These are phyloP conservation scores for Acidomyces sp. DNA, from an alignment of 495 filamentous ascomycete genomes.

Conservation along the genomic window DNA sequence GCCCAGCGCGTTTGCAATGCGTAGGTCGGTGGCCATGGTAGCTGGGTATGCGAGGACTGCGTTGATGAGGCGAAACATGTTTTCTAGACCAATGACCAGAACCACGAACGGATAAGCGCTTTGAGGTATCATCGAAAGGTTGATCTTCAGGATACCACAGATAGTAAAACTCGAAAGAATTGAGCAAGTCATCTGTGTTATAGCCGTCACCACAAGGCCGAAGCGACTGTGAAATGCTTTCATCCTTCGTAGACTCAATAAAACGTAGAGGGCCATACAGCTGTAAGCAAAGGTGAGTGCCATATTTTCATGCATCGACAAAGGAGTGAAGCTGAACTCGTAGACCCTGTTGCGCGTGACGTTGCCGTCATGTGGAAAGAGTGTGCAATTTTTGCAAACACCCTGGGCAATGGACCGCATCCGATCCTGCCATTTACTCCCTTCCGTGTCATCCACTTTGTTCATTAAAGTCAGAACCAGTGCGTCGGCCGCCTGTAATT, in stretches of 20 bases:
- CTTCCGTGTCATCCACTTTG: constrained; percentile 42
- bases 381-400: constrained; percentile 38
- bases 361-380: constrained; percentile 45
- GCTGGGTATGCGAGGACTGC: constrained; percentile 52
- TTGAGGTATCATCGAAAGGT: constrained; percentile 29
- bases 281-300: constrained; percentile 47
- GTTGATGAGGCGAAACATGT: constrained; percentile 57
- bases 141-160: constrained; percentile 30
- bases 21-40: constrained; percentile 41
- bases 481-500: constrained; percentile 53
- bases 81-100: constrained; percentile 55
- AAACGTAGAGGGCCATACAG: constrained; percentile 43
- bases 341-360: constrained; percentile 44
- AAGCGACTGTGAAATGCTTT: constrained; percentile 54
- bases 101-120: constrained; percentile 57
- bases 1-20: constrained; percentile 55
- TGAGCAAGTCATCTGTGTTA: constrained; percentile 45
- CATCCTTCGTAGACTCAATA: constrained; percentile 44
- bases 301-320: constrained; percentile 46
- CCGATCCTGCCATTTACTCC: constrained; percentile 44
- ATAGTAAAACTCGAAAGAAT: constrained; percentile 36
- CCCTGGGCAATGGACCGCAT: constrained; percentile 35
- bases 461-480: constrained; percentile 62
- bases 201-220: constrained; percentile 48
- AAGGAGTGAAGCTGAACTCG: constrained; percentile 57